Evolutionary conservation across 108 stramenopile genomes (phyloP), one percentile per base, ranked within the genome.

Genomic region (Bacterosira constricta): DNA sequence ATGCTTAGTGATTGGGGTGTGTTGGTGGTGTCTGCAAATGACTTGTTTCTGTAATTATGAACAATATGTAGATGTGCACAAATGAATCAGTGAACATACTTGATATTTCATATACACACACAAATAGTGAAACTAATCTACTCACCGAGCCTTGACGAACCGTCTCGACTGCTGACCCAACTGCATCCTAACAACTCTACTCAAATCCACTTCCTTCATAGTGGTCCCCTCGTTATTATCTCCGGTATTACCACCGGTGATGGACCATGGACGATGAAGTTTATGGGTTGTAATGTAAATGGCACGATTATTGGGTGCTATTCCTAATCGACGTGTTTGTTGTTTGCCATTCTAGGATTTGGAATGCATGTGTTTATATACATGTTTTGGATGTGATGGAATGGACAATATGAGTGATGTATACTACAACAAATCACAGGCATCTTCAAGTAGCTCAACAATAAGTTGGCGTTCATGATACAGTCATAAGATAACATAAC

Each of bases 161-260:
- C 88, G 77, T 52, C 82, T 80, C 4, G 88, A 88, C 17, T 85
- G 69, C 53, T 84, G 86, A 18, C 92, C 92, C 42, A 82, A 46
- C 26, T 83, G 73, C 51, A 91, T 79, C 30, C 84, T 78, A 70
- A 90, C 87, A 34, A 94, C 81, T 32, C 63, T 56, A 44, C 82
- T 76, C 21, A 93, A 60, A 64, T 86, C 88, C 60, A 92, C 79
- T 31, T 65, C 68, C 47, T 82, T 86, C 23, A 75, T 57, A 12
- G 63, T 52, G 18, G 27, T 46, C 25, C 69, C 53, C 25, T 46
- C 39, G 10, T 25, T 17, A 35, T 35, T 50, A 39, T 36, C 62
- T 15, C 30, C 30, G 18, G 31, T 27, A 34, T 5, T 61, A 47
- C 35, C 37, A 21, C 9, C 50, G 15, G 31, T 37, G 21, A 64